These are phyloP conservation scores for Sarcodon sp. DNA, from an alignment of 768 basidiomycete species.

Conservation along the genomic window DNA sequence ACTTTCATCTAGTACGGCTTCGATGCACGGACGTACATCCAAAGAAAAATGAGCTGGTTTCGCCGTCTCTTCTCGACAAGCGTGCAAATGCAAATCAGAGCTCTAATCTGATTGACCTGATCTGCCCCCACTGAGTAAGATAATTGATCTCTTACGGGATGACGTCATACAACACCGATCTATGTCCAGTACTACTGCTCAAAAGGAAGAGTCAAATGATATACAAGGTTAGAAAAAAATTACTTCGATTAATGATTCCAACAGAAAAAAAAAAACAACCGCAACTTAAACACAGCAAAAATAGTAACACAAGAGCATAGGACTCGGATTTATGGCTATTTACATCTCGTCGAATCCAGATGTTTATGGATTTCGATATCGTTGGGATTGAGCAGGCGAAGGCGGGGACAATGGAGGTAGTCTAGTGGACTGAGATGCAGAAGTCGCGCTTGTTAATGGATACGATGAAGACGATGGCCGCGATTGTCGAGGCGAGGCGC, in stretches of 20 bases:
- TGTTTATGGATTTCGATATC: not conserved
- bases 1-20: no score
- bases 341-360: no score
- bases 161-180: not conserved
- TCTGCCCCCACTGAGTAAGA: no score
- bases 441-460: no score
- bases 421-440: not conserved
- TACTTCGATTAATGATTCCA: not conserved
- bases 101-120: no score
- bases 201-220: no score
- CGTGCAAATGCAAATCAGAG: no score
- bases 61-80: no score
- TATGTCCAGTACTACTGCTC: no score
- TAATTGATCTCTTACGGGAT: not conserved
- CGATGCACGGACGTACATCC: no score
- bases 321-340: not conserved
- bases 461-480: conserved; percentile 1
- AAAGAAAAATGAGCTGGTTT: no score
- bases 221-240: no score
- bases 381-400: not conserved
- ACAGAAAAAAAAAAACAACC: not conserved
- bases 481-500: conserved; percentile 12
- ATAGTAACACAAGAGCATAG: not conserved
- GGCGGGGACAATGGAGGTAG: conserved; percentile 8
- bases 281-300: not conserved